A percentile compares a stretch with the other conserved stretches of the same genome.
These are phyloP conservation scores for Termitomyces sp. DNA, from an alignment of 768 basidiomycete species.

Conservation along the genomic window DNA sequence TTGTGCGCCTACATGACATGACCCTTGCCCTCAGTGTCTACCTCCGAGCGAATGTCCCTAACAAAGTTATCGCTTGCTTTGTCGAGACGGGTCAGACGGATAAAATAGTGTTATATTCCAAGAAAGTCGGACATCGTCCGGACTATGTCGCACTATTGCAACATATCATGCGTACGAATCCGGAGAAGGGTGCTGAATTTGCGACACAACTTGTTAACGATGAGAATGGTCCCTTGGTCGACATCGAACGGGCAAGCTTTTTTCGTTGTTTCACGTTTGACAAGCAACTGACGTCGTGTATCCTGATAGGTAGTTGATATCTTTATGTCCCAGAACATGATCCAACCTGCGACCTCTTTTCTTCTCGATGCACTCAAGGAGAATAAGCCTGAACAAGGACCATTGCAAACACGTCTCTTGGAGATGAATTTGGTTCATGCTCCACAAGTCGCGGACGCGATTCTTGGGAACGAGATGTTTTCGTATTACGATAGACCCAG, in stretches of 20 bases:
- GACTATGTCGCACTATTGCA: constrained; percentile 91
- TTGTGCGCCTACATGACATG: constrained; percentile 93
- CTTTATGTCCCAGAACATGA: constrained; percentile 99
- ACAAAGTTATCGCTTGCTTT: constrained; percentile 98
- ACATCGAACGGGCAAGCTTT: constrained; percentile 75
- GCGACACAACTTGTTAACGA: constrained; percentile 93
- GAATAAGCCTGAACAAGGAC: constrained; percentile 95
- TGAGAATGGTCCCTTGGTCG: constrained; percentile 86
- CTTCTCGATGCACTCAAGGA: constrained; percentile 96
- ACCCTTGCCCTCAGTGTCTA: constrained; percentile 97
- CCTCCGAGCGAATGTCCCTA: constrained; percentile 94
- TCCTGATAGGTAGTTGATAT: constrained; percentile 81
- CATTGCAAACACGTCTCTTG: constrained; percentile 89
- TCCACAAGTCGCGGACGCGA: constrained; percentile 98
- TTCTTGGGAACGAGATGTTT: constrained; percentile 99
- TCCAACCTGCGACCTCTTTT: constrained; percentile 98
- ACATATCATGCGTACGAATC: constrained; percentile 93
- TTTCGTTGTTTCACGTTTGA: not conserved
- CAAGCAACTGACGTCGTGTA: not conserved
- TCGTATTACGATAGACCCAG: constrained; percentile 92
- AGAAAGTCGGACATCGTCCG: constrained; percentile 92
- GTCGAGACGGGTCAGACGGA: constrained; percentile 98
- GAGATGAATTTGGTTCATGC: constrained; percentile 98
- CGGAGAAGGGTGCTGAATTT: constrained; percentile 98
- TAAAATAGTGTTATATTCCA: constrained; percentile 95